Conservation (phyloP, 805 yeast genomes). For the Blastobotrys attinorum region DNA sequence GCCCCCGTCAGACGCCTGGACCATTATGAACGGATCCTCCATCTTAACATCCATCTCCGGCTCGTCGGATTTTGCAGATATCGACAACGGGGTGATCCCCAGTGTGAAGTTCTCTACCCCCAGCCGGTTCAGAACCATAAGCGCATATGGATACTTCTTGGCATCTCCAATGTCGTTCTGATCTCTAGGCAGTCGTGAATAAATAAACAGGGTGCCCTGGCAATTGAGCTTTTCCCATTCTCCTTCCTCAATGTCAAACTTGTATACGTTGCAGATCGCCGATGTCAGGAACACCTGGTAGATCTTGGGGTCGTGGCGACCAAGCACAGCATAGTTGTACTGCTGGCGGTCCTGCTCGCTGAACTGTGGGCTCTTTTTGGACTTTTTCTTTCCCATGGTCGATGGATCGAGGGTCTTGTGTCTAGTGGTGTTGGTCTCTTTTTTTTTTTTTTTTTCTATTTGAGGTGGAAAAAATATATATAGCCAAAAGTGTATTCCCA, state of each 20-base stretch:
- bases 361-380: not conserved
- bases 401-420: too few species aligned
- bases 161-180: constrained; percentile 14
- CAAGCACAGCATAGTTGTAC: constrained; percentile 28
- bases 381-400: constrained; percentile 2
- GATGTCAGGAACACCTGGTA: constrained; percentile 31
- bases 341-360: constrained; percentile 13
- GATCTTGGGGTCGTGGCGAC: constrained; percentile 30
- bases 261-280: constrained; percentile 34
- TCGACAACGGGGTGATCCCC: constrained; percentile 26
- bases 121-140: constrained; percentile 31
- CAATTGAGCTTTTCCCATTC: constrained; percentile 33
- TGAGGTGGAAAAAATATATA: not conserved
- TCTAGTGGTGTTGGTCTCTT: constrained; percentile 3
- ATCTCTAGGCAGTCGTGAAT: constrained; percentile 24
- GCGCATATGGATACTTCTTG: constrained; percentile 28
- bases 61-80: constrained; percentile 16
- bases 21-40: constrained; percentile 31
- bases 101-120: constrained; percentile 26
- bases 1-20: constrained; percentile 25
- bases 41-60: constrained; percentile 27
- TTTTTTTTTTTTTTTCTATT: not conserved
- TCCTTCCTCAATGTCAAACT: constrained; percentile 25
- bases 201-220: constrained; percentile 34
- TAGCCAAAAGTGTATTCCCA: too few species aligned